phyloP scores from a whole-genome alignment of 345 rosid species.

The Murraya paniculata region DNA sequence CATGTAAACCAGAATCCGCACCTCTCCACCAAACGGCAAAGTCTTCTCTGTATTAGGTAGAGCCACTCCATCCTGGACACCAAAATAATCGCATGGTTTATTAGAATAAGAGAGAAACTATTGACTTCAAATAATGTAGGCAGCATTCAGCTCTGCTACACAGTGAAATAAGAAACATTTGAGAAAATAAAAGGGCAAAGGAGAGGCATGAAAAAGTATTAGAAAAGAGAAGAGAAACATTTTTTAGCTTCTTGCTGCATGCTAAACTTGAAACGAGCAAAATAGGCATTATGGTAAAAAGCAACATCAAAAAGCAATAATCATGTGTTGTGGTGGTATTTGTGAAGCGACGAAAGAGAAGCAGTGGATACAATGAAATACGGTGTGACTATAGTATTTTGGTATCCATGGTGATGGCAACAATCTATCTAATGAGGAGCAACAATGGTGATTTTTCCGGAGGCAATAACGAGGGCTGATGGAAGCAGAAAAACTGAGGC shows the following conservation, averaged over 20 bases:
- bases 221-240: not conserved
- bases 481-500: not conserved
- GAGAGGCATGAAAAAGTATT: not conserved
- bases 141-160: not conserved
- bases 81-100: constrained; percentile 13
- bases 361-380: not conserved
- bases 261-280: not conserved
- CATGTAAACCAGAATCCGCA: constrained; percentile 26
- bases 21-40: constrained; percentile 97
- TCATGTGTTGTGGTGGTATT: not conserved
- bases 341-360: not conserved
- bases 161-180: not conserved
- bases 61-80: constrained; percentile 84
- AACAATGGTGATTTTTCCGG: not conserved
- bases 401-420: not conserved
- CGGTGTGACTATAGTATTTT: not conserved
- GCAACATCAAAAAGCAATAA: constrained; percentile 3
- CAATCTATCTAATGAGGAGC: not conserved
- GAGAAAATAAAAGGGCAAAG: not conserved
- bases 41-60: constrained; percentile 90
- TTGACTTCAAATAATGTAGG: not conserved
- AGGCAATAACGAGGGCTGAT: not conserved
- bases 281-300: not conserved
- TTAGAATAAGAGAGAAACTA: constrained; percentile 14
- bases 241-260: not conserved